Base-by-base conservation (phyloP, 2,329 filamentous ascomycete genomes). In the Arthrobotrys conoides region DNA sequence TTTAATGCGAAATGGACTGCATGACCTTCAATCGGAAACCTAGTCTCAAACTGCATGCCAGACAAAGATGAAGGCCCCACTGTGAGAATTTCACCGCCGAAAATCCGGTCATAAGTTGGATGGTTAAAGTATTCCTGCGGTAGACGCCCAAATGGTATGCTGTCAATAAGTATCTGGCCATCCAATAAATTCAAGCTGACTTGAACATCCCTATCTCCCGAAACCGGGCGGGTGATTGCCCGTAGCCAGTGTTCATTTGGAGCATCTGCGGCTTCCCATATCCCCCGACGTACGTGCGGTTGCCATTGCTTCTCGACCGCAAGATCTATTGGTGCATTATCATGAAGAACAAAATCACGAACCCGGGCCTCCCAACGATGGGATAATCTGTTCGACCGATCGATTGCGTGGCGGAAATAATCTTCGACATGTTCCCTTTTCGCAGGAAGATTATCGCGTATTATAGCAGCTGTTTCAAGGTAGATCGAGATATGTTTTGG, bases 101-200 rank as follows among this genome's bases (percentile, higher is more conserved):
- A 89, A 0, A 90, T 81, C 0, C 81, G 80, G 0, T 12, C 10
- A 78, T 88, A 90, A 0, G 82, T 83, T 0, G 80, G 6, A 65
- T 88, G 84, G 0, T 14, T 6, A 38, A 86, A 83, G 61, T 88
- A 90, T 0, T 85, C 76, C 0, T 10, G 1, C 0, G 88, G 88
- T 0, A 90, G 83, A 1, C 86, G 84, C 3, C 85, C 82, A 0
- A 89, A 80, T 0, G 87, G 88, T 0, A 83, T 49, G 0, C 88
- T 88, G 71, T 89, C 85, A 0, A 90, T 85, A 0, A 89, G 84
- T 0, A 91, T 82, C 24, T 87, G 84, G 0, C 87, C 88, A 0
- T 84, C 87, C 1, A 91, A 79, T 0, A 89, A 61, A 76, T 89
- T 88, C 87, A 85, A 2, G 88, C 84, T 2, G 0, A 33, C 5